Evolutionary conservation across 148 eudicot genomes (phyloP).

Genomic region (Oxyria digyna): DNA sequence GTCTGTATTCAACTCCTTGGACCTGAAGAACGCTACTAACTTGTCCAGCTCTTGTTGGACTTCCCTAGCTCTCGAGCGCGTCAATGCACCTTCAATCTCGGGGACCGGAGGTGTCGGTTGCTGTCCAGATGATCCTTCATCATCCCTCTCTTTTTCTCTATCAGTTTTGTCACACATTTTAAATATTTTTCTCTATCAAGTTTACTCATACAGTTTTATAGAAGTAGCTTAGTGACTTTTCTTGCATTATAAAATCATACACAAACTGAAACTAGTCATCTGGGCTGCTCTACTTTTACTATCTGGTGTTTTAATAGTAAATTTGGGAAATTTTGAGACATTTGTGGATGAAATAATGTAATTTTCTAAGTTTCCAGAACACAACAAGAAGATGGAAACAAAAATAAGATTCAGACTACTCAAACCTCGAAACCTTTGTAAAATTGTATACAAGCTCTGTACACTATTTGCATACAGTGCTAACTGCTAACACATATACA

Average conservation of each 20-base stretch:
- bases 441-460: not conserved
- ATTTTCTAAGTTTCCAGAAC: not conserved
- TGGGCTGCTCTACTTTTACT: not conserved
- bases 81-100: too few species aligned
- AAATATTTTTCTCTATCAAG: not conserved
- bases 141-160: not conserved
- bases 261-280: not conserved
- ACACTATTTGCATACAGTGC: not conserved
- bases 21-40: too few species aligned
- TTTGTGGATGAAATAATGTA: not conserved
- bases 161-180: not conserved
- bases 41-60: too few species aligned
- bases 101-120: too few species aligned
- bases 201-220: too few species aligned
- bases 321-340: not conserved
- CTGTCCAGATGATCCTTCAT: too few species aligned
- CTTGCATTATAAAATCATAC: not conserved
- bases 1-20: too few species aligned
- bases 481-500: not conserved
- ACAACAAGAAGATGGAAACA: not conserved
- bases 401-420: not conserved
- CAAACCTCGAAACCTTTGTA: not conserved
- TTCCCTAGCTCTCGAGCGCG: too few species aligned
- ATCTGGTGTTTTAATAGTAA: not conserved
- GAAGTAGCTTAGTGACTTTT: not conserved